A percentile compares a stretch with the other conserved stretches of the same genome.
These are phyloP conservation scores for Tricholoma flavovirens DNA, from an alignment of 768 basidiomycete genomes.

Conservation along the genomic window DNA sequence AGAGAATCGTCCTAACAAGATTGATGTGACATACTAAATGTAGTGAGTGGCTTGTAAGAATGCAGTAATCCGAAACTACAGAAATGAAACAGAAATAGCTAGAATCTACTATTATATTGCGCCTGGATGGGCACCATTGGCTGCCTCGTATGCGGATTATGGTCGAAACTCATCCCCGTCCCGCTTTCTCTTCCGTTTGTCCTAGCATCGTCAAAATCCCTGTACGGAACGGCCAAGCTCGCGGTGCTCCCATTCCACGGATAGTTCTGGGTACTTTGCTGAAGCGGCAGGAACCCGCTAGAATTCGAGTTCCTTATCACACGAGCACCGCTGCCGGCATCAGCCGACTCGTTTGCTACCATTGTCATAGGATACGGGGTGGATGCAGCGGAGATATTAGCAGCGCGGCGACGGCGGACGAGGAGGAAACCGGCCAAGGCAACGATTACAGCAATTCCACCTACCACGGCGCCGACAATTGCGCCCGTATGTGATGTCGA, in stretches of 20 bases:
- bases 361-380: constrained; percentile 20
- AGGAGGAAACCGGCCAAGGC: constrained; percentile 47
- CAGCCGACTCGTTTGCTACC: constrained; percentile 5
- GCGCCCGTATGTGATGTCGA: constrained; percentile 31
- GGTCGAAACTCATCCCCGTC: constrained; percentile 29
- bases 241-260: constrained; percentile 54
- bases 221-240: constrained; percentile 37
- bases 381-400: constrained; percentile 20
- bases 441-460: constrained; percentile 45
- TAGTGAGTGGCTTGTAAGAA: too few relatives aligned
- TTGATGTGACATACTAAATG: too few relatives aligned
- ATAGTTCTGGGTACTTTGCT: constrained; percentile 39
- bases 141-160: constrained; percentile 29
- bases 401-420: constrained; percentile 45
- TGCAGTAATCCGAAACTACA: not conserved
- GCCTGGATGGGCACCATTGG: constrained; percentile 8
- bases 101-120: too few relatives aligned
- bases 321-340: constrained; percentile 20
- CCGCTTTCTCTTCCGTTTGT: constrained; percentile 19
- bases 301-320: constrained; percentile 51
- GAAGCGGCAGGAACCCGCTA: constrained; percentile 67
- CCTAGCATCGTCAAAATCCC: constrained; percentile 20
- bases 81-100: too few relatives aligned
- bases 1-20: too few relatives aligned
- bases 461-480: constrained; percentile 48